phyloP scores from a whole-genome alignment of 2,329 filamentous ascomycete species.

The Colletotrichum sp. region DNA sequence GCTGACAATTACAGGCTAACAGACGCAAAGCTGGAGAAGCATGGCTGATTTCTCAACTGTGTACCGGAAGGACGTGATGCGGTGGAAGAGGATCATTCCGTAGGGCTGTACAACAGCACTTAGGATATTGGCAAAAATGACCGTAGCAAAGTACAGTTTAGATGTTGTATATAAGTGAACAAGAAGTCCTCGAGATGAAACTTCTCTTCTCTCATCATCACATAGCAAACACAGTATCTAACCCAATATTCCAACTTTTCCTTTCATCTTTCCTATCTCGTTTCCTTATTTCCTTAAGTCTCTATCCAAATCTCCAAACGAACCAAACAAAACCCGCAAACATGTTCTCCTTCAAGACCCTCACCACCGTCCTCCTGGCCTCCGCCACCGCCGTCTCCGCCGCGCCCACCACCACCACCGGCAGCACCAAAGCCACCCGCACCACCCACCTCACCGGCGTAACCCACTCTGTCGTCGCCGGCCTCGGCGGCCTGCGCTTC shows the following conservation, averaged over 20 bases:
- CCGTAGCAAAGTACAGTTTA: neutral
- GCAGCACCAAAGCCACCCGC: conserved; percentile 31
- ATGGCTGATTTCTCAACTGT: neutral
- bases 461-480: conserved; percentile 52
- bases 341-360: conserved; percentile 36
- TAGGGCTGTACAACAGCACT: conserved; percentile 3
- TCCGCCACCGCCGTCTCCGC: conserved; percentile 30
- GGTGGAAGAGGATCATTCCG: conserved; percentile 8
- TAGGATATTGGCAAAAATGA: neutral
- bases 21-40: neutral
- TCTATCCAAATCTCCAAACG: neutral
- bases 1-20: neutral
- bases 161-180: neutral
- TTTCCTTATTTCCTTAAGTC: neutral
- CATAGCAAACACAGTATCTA: neutral
- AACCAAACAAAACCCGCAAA: conserved; percentile 25
- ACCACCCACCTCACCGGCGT: conserved; percentile 42
- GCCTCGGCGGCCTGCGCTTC: conserved; percentile 52
- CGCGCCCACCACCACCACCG: conserved; percentile 35
- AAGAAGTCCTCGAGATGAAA: neutral
- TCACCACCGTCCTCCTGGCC: conserved; percentile 30
- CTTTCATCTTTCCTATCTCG: conserved; percentile 1
- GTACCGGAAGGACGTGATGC: neutral
- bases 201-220: neutral
- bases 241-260: neutral